Evolutionary conservation across 441 rosid species (phyloP), one percentile per base, ranked within the genome.

Genomic region (Corymbia citriodora): DNA sequence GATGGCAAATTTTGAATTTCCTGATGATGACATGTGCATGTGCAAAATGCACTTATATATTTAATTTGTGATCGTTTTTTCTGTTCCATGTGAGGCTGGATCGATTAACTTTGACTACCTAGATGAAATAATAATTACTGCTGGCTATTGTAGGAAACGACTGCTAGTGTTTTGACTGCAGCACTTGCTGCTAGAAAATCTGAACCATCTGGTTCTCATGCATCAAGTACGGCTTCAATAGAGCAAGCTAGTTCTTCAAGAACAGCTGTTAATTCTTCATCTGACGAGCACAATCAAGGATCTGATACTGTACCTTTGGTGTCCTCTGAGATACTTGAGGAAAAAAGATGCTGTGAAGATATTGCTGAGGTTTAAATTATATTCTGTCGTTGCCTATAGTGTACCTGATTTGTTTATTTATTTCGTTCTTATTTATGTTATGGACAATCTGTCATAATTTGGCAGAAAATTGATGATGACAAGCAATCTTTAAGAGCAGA

Each of bases 101-200:
- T 29, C n/a, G 4, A 29, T 63, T 63, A 63, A 63, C 9, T 63
- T 13, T 13, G 33, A 29, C 54, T 27, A 45, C 55, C 48, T 59
- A 55, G 23, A 11, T 87, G 31, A 87, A 63, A 87, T 27, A 57
- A 40, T 31, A 53, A 81, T 48, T 27, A 83, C 82, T 55, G 33
- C 10, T 70, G 59, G 49, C 87, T n/a, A 87, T 93, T 93, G 90
- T 93, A 97, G 99, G 98, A 96, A 94, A 97, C 97, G 87, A 95
- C 97, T 45, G 98, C 96, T 53, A 92, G 92, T 88, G 93, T 97
- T 89, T 90, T 97, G 88, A 93, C 96, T 88, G 97, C 98, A 79
- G 97, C 97, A 40, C 96, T 97, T 72, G 96, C 96, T 90, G 93
- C 95, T 55, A 94, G 93, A 90, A 94, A 95, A 93, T 89, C 93